Evolutionary conservation across 2,329 filamentous ascomycete genomes (phyloP).

Genomic region (Knufia petricola): DNA sequence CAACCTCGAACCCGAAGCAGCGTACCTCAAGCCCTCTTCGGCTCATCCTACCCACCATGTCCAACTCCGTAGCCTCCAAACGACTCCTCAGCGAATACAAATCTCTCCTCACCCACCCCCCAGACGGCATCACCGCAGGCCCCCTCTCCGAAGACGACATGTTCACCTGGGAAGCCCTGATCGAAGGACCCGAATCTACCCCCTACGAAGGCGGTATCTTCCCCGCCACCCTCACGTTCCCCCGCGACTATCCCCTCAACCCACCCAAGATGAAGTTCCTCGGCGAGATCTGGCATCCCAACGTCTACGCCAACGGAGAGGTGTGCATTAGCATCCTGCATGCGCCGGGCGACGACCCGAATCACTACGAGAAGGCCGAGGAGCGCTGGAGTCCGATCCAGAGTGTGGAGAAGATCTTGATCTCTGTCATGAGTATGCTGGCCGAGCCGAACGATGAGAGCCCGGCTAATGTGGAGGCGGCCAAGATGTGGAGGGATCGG

Average conservation of each 20-base stretch:
- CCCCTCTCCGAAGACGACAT: constrained; percentile 91
- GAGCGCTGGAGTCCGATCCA: constrained; percentile 97
- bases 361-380: constrained; percentile 93
- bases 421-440: constrained; percentile 96
- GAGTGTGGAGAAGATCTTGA: constrained; percentile 93
- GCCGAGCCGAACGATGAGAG: constrained; percentile 96
- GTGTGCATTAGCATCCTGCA: constrained; percentile 99
- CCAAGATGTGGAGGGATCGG: constrained; percentile 88
- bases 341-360: constrained; percentile 90
- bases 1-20: background rate
- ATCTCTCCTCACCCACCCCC: constrained; percentile 82
- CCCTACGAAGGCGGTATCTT: constrained; percentile 95
- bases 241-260: constrained; percentile 91
- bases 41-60: constrained; percentile 29
- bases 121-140: constrained; percentile 94
- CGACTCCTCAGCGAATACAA: constrained; percentile 96
- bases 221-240: constrained; percentile 87
- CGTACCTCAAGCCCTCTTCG: too few species aligned
- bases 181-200: constrained; percentile 89
- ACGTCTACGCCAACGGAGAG: constrained; percentile 83
- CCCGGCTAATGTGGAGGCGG: constrained; percentile 90
- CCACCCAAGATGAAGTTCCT: constrained; percentile 95
- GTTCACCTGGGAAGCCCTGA: constrained; percentile 90
- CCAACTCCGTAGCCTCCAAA: constrained; percentile 49
- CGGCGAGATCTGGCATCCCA: constrained; percentile 91